Base-by-base conservation (phyloP, 2,329 filamentous ascomycete species). In the Ascochyta pisi region DNA sequence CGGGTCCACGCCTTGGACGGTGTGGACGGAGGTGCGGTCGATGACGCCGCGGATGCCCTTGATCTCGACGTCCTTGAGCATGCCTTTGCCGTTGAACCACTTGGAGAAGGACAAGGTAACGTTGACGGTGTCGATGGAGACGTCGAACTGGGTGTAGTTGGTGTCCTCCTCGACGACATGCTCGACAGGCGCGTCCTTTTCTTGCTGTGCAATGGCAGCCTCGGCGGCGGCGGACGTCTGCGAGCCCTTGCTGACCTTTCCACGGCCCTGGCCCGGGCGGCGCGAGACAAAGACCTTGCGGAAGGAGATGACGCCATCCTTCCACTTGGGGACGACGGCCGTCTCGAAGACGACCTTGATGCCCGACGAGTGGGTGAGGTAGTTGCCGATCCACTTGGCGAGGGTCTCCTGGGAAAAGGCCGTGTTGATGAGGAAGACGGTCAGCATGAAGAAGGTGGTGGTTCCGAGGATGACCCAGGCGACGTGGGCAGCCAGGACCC, bases 21-120 rank as follows among this genome's bases (percentile, higher is more conserved):
- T 95, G 53, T 82, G 79, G 2, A 99, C 90, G 42, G 87, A 89
- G 0, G 92, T 96, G 56, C 95, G 86, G 76, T 99, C 95, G 40
- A 99, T 84, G 5, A 98, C 91, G 22, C 95, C 95, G 57, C 95
- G 86, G 27, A 99, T 90, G 4, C 95, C 95, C 70, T 92, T 95
- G 48, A 99, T 89, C 71, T 97, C 92, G 38, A 99, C 95, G 71
- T 98, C 91, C 66, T 91, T 89, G 8, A 99, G 80, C 6, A 96
- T 83, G 0, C 95, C 95, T 75, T 94, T 97, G 22, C 95, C 94
- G 66, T 96, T 98, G 86, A 96, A 96, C 95, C 95, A 99, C 73
- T 97, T 98, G n/a, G 92, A 84, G 66, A 99, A 98, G 0, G 95
- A 99, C 24, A 99, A 76, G 0, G 94, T 98, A 38, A 99, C 94